These are phyloP conservation scores for Penicillium riverlandense DNA, from an alignment of 495 filamentous ascomycete species.

Conservation along the genomic window DNA sequence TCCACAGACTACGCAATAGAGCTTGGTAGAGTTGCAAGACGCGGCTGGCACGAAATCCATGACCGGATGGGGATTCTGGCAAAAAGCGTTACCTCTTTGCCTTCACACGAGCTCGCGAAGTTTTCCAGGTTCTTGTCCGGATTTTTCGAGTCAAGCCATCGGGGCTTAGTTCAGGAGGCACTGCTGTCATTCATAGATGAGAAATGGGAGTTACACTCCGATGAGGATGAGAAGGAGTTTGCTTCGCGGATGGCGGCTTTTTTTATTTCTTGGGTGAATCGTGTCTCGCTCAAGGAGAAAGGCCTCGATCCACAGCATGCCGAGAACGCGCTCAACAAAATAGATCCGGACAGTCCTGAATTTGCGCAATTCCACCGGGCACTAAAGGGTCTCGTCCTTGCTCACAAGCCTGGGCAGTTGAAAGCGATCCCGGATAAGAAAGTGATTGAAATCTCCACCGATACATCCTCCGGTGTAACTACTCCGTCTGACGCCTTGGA, in stretches of 20 bases:
- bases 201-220: neutral
- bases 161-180: neutral
- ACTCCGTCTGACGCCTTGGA: too few relatives aligned
- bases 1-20: neutral
- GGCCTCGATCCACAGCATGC: too few relatives aligned
- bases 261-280: neutral
- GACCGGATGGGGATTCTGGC: neutral
- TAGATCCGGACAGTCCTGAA: too few relatives aligned
- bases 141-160: neutral
- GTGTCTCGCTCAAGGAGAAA: conserved; percentile 1
- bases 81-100: neutral
- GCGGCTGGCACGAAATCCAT: neutral
- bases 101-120: neutral
- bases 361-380: too few relatives aligned
- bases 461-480: too few relatives aligned
- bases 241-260: neutral
- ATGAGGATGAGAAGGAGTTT: neutral
- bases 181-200: neutral
- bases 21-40: neutral
- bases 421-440: too few relatives aligned
- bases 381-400: too few relatives aligned
- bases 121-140: neutral
- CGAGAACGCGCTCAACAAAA: too few relatives aligned
- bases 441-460: too few relatives aligned
- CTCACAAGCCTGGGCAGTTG: too few relatives aligned